Base-by-base conservation (phyloP, 768 basidiomycete species). In the Albatrellus ellisii region DNA sequence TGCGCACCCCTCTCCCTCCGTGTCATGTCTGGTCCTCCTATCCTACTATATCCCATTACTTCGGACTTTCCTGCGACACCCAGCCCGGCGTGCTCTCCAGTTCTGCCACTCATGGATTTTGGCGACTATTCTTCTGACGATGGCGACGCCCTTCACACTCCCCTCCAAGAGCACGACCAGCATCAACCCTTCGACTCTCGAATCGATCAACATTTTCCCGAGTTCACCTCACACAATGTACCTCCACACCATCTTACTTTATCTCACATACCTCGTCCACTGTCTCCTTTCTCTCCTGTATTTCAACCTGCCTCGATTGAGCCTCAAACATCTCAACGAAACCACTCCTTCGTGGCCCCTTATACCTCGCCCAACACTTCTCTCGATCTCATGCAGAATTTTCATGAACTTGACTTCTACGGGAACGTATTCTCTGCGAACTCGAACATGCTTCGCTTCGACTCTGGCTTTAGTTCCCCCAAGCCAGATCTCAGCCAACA, bases 51-150 rank as follows among this genome's bases (percentile, higher is more conserved):
- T n/a, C n/a, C n/a, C n/a, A n/a, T n/a, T n/a, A n/a, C n/a, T n/a
- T n/a, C n/a, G n/a, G n/a, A n/a, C 20, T 36, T 41, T 24, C n/a
- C 47, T 35, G 15, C 39, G 15, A 47, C 34, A 9, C 48, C 48
- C 27, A 20, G 37, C 4, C 48, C 47, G 28, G 29, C 42, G 14
- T 41, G 33, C 21, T 50, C 47, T 1, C 49, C 47, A 5, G 26
- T 15, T 4, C 27, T 47, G 8, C 39, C 11, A 1, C 29, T 41
- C 26, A 50, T 50, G 49, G 47, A 50, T n/a, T 12, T 26, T 24
- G 42, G 43, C 22, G 49, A 51, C n/a, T 51, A 40, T 15, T 49
- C 47, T 24, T 45, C 44, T 7, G 50, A 51, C 14, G 50, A 51
- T 17, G 50, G 50, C 10, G 50, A 51, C 21, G 33, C 49, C 32